phyloP scores from a whole-genome alignment of 2,329 filamentous ascomycete genomes.

The Cordyceps pruinosa region DNA sequence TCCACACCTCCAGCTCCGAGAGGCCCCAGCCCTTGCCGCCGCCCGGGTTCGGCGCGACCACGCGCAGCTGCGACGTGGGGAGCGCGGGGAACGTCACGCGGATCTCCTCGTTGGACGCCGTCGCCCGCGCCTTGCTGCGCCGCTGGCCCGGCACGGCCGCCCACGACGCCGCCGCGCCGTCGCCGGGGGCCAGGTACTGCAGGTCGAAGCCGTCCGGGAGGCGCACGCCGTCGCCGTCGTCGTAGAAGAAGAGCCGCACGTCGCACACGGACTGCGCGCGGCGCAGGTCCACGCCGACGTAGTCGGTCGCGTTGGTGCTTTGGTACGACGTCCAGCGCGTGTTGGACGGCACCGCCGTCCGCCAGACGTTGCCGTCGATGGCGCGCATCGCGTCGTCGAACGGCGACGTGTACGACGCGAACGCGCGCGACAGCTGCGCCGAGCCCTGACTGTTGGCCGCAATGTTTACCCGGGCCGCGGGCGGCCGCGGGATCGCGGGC shows the following conservation, averaged over 20 bases:
- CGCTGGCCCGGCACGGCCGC: background rate
- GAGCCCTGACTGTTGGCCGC: conserved; percentile 30
- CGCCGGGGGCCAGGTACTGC: too few relatives aligned
- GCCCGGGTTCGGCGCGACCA: conserved; percentile 26
- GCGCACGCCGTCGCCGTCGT: conserved; percentile 25
- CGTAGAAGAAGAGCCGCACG: conserved; percentile 28
- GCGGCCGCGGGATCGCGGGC: background rate
- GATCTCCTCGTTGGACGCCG: conserved; percentile 23
- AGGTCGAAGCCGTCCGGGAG: conserved; percentile 14
- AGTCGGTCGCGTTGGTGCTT: conserved; percentile 26
- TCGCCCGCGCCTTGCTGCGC: background rate
- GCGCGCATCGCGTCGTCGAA: conserved; percentile 29
- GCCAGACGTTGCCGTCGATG: conserved; percentile 36
- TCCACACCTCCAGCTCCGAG: conserved; percentile 29
- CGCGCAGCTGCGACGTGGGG: conserved; percentile 19
- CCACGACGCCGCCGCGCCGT: conserved; percentile 1
- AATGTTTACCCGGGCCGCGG: conserved; percentile 27
- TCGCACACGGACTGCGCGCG: conserved; percentile 23
- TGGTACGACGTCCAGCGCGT: conserved; percentile 31
- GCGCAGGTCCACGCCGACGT: conserved; percentile 15
- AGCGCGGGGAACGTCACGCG: conserved; percentile 20
- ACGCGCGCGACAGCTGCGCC: conserved; percentile 26
- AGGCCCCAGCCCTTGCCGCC: conserved; percentile 21
- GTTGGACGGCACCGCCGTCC: conserved; percentile 33
- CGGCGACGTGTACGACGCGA: conserved; percentile 25